Base-by-base conservation (phyloP, 768 basidiomycete genomes). In the Saitozyma sp. region DNA sequence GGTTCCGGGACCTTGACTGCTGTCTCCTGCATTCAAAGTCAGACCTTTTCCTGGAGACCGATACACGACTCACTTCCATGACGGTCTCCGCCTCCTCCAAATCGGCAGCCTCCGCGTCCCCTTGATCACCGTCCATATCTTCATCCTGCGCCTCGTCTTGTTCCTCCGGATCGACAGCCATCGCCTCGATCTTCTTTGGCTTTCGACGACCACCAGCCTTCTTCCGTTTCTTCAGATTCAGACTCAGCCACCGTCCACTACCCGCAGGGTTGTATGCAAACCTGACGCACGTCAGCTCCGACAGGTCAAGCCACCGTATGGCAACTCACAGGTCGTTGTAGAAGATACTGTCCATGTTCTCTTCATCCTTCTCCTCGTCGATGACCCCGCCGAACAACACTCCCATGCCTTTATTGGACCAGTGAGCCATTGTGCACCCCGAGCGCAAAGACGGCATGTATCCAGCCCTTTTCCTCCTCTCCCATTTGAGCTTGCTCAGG, bases 381-480 rank as follows among this genome's bases (percentile, higher is more conserved):
- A 86, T 88, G 0, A 95, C 92, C 3, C 88, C 92, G 11, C 92
- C 92, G 73, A 94, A 96, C 54, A 92, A 76, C 2, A 96, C 81
- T 0, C 92, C 91, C 59, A 85, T 87, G 29, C 80, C 82, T 68
- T 86, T 88, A 19, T 84, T 78, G 1, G 68, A 58, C 92, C 92
- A 95, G 0, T 88, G 79, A 0, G 89, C 82, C 92, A 95, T 95
- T 4, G 91, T 92, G 67, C 89, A 90, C 1, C 92, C 92, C 0
- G 87, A 88, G 4, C 91, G 85, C 6, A 87, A 73, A 0, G 85
- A 82, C 0, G 92, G 92, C 0, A 87, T 86, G 67, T 87, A 88
- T 1, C 86, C 88, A 1, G 86, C 87, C 50, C 86, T 83, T 78
- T 92, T 92, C 20, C 89, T 84, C 59, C 86, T 85, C 73, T 93